Percentiles rank a stretch among this genome's conserved stretches.
phyloP scores from a whole-genome alignment of 495 filamentous ascomycete species.

The Neurospora sublineolata region DNA sequence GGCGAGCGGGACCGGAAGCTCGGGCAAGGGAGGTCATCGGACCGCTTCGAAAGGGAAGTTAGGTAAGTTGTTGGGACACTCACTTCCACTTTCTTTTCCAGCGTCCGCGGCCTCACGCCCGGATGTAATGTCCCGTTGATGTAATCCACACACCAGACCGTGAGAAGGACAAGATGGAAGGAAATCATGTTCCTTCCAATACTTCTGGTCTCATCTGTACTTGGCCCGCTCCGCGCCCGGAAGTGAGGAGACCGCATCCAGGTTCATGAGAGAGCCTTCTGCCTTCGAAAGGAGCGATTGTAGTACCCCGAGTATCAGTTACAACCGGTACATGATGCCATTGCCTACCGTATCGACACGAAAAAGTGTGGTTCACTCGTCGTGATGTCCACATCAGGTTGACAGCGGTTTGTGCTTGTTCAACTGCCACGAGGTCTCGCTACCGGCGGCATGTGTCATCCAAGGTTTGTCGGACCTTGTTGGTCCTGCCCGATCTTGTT shows the following conservation, averaged over 20 bases:
- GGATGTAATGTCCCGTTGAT: background rate
- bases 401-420: background rate
- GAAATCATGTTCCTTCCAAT: background rate
- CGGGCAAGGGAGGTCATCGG: background rate
- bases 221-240: background rate
- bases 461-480: background rate
- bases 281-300: background rate
- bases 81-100: background rate
- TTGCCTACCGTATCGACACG: background rate
- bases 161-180: background rate
- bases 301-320: background rate
- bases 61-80: background rate
- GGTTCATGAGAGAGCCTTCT: background rate
- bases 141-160: background rate
- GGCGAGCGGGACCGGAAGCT: background rate
- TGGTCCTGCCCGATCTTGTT: background rate
- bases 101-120: background rate
- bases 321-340: background rate
- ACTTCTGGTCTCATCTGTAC: background rate
- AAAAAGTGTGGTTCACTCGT: background rate
- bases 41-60: background rate
- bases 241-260: background rate
- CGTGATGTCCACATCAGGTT: background rate
- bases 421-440: background rate
- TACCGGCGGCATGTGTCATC: background rate